A percentile compares a stretch with the other conserved stretches of the same genome.
Evolutionary conservation across 1,284 basidiomycete species (phyloP).

Genomic region (Moesziomyces antarcticus): DNA sequence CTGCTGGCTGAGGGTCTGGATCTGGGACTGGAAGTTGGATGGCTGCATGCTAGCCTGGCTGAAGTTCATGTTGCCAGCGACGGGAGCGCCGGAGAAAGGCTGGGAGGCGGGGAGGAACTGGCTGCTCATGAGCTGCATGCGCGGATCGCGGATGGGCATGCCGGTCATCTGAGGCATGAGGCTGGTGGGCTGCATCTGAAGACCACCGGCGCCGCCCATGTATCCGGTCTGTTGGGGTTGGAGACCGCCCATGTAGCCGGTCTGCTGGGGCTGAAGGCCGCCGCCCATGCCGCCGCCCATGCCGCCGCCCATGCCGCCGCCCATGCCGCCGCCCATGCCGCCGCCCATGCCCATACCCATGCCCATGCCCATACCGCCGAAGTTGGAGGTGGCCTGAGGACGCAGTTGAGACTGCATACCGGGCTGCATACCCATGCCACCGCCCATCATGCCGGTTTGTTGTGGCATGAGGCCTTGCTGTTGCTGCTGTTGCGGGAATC

Average conservation of each 20-base stretch:
- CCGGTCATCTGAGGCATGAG: slow-evolving; percentile 67
- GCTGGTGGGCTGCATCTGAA: slow-evolving; percentile 60
- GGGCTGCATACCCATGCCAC: slow-evolving; percentile 51
- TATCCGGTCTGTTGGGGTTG: slow-evolving; percentile 55
- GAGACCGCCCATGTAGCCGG: slow-evolving; percentile 56
- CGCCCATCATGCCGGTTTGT: slow-evolving; percentile 42
- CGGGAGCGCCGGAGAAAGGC: slow-evolving; percentile 64
- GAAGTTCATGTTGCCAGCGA: slow-evolving; percentile 65
- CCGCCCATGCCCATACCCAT: slow-evolving; percentile 22
- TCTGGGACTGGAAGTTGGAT: slow-evolving; percentile 62
- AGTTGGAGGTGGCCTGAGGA: slow-evolving; percentile 3
- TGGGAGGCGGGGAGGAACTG: slow-evolving; percentile 66
- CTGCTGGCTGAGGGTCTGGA: slow-evolving; percentile 71
- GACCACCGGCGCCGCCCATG: slow-evolving; percentile 41
- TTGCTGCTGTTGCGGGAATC: slow-evolving; percentile 35
- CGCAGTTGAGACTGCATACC: slow-evolving; percentile 7
- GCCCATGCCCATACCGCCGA: slow-evolving; percentile 22
- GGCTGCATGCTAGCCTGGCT: slow-evolving; percentile 64
- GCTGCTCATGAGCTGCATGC: slow-evolving; percentile 66
- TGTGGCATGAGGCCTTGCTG: slow-evolving; percentile 36
- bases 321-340: slow-evolving; percentile 24
- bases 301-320: slow-evolving; percentile 22
- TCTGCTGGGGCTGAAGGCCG: slow-evolving; percentile 53
- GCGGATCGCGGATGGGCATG: slow-evolving; percentile 64
- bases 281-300: slow-evolving; percentile 24